Evolutionary conservation across 2,329 filamentous ascomycete species (phyloP), one percentile per base, ranked within the genome.

Genomic region (Calycina herbarum): DNA sequence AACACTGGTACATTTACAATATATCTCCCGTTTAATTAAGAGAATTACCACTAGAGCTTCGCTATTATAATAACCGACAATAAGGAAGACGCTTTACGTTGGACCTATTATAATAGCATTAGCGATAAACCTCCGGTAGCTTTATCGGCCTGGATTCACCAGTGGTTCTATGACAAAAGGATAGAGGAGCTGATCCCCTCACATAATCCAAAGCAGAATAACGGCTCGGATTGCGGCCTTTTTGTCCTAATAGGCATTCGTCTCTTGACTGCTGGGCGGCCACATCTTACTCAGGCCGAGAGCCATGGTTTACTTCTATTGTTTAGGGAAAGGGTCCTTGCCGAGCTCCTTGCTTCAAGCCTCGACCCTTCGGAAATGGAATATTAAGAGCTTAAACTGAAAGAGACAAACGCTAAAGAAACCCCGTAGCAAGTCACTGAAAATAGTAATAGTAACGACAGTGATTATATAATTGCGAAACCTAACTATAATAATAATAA

Each of bases 291-390:
- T 20, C 60, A 67, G 42, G 63, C 42, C n/a, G n/a, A 69, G 35
- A 63, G 63, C 57, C 40, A 66, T 66, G 15, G 38, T 65, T 40
- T 67, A 6, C 40, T 69, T 42, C 67, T 61, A 59, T 33, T 13
- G 24, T 66, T 67, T 59, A 65, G 67, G 58, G 40, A 69, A 64
- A 67, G 54, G 31, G 63, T 69, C 57, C 62, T 69, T 29, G 65
- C 38, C 2, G 38, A 40, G 38, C 38, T 40, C 38, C 38, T 40
- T 11, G 38, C 38, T 40, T 40, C 38, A 40, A 40, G 38, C 38
- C 38, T 40, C 13, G 3, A 40, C 38, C 38, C 38, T 40, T 40
- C 38, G 38, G 38, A 10, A 40, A 40, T 10, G 10, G 10, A 40
- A 15, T 40, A 40, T 40, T 7, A 40, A 40, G 38, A 40, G 38